phyloP scores from a whole-genome alignment of 148 eudicot species.

The Dianthus caryophyllus region DNA sequence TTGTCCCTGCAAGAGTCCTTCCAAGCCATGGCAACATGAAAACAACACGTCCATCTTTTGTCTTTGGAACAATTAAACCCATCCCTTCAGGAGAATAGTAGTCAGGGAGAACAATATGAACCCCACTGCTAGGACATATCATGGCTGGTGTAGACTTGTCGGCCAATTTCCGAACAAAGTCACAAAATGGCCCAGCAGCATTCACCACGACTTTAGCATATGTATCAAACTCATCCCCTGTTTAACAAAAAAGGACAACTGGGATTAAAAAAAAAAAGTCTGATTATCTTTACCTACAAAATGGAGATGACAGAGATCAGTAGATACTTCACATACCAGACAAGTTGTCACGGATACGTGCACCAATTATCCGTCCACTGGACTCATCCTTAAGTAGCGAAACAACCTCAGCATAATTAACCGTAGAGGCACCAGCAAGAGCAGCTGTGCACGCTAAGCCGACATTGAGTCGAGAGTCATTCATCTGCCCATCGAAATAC shows the following conservation, averaged over 20 bases:
- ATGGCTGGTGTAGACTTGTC: conserved; percentile 62
- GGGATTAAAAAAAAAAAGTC: conserved; percentile 9
- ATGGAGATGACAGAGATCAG: too few species aligned
- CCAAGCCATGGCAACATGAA: conserved; percentile 99
- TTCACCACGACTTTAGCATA: conserved; percentile 92
- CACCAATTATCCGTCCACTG: conserved; percentile 66
- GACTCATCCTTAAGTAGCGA: conserved; percentile 75
- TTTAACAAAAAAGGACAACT: conserved; percentile 26
- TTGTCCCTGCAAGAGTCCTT: conserved; percentile 94
- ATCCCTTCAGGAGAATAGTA: conserved; percentile 97
- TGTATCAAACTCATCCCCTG: conserved; percentile 85
- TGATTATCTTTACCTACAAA: too few species aligned
- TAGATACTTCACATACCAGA: conserved; percentile 45
- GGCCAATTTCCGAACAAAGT: conserved; percentile 77
- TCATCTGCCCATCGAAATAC: conserved; percentile 97
- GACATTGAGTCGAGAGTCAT: conserved; percentile 86
- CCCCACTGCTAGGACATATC: conserved; percentile 96
- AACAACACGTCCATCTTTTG: conserved; percentile 97
- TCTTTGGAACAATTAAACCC: conserved; percentile 98
- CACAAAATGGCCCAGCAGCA: conserved; percentile 98
- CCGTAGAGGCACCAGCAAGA: conserved; percentile 85
- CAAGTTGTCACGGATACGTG: conserved; percentile 63
- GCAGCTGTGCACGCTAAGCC: conserved; percentile 92
- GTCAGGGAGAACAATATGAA: conserved; percentile 89
- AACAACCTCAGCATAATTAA: conserved; percentile 88